Conservation (phyloP, 192 early-diverging fungal species). For the Endogone sp. region DNA sequence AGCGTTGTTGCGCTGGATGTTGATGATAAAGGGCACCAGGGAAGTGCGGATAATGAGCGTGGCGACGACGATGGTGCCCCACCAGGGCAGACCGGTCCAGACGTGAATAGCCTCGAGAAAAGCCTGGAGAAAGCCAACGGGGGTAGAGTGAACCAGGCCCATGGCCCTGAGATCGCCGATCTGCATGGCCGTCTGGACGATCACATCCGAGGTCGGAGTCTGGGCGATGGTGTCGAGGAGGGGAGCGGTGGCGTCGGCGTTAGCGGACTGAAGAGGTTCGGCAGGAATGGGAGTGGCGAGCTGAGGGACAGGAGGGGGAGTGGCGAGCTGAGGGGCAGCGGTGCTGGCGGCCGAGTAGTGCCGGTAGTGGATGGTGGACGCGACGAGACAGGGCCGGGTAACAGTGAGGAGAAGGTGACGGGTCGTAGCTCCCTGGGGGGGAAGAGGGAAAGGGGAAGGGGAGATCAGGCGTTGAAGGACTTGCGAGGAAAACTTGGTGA, state of each 20-base stretch:
- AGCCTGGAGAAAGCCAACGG: slow-evolving; percentile 68
- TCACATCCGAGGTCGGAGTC: slow-evolving; percentile 31
- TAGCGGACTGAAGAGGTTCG: slow-evolving; percentile 14
- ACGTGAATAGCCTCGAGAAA: slow-evolving; percentile 79
- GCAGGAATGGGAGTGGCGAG: slow-evolving; percentile 25
- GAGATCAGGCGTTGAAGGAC: neutral
- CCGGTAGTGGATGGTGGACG: neutral
- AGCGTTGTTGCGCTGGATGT: slow-evolving; percentile 65
- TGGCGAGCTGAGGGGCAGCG: neutral
- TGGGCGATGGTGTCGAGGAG: slow-evolving; percentile 24
- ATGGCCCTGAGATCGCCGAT: slow-evolving; percentile 84
- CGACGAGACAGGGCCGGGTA: neutral
- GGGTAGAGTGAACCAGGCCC: slow-evolving; percentile 70
- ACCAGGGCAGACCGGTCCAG: slow-evolving; percentile 87
- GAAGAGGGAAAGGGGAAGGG: neutral
- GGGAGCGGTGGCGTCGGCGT: slow-evolving; percentile 12
- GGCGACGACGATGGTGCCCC: slow-evolving; percentile 74
- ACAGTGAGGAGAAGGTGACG: neutral
- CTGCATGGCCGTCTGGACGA: slow-evolving; percentile 54
- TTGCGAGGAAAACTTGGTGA: neutral
- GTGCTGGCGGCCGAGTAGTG: neutral
- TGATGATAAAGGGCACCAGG: slow-evolving; percentile 70
- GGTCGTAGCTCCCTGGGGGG: neutral
- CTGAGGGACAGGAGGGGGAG: slow-evolving; percentile 24
- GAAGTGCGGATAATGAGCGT: slow-evolving; percentile 66